phyloP scores from a whole-genome alignment of 768 basidiomycete genomes.

The Pulveroboletus sp. region DNA sequence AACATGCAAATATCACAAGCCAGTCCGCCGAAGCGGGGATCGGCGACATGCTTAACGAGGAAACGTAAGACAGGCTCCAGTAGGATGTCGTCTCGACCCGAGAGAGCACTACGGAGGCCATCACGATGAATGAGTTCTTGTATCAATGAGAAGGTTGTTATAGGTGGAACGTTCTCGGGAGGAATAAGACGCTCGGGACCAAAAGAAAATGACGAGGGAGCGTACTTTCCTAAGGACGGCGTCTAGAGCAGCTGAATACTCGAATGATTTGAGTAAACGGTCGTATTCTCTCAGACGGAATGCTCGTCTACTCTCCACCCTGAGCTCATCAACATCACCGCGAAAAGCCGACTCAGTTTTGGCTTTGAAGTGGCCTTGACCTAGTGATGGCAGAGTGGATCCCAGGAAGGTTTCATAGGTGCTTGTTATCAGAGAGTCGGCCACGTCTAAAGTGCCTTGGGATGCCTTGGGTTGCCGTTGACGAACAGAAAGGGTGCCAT shows the following conservation, averaged over 20 bases:
- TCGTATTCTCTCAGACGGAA: conserved; percentile 84
- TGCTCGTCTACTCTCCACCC: conserved; percentile 65
- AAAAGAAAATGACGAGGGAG: background rate
- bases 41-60: conserved; percentile 76
- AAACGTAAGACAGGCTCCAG: conserved; percentile 88
- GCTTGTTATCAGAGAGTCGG: conserved; percentile 43
- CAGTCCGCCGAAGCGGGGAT: conserved; percentile 90
- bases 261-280: conserved; percentile 82
- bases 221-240: conserved; percentile 80
- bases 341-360: conserved; percentile 46
- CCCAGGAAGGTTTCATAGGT: conserved; percentile 67
- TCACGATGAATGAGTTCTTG: conserved; percentile 92
- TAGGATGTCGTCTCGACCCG: conserved; percentile 89
- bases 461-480: conserved; percentile 73
- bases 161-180: conserved; percentile 73
- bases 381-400: conserved; percentile 48
- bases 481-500: conserved; percentile 96
- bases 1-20: conserved; percentile 76
- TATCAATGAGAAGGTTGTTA: conserved; percentile 83
- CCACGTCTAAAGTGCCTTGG: conserved; percentile 41
- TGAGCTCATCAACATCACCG: conserved; percentile 70
- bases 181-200: background rate
- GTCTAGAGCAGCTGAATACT: conserved; percentile 92
- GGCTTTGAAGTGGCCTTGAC: conserved; percentile 48
- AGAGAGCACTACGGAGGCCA: conserved; percentile 78